Conservation (phyloP, 2,329 filamentous ascomycete genomes). For the Colletotrichum siamense region DNA sequence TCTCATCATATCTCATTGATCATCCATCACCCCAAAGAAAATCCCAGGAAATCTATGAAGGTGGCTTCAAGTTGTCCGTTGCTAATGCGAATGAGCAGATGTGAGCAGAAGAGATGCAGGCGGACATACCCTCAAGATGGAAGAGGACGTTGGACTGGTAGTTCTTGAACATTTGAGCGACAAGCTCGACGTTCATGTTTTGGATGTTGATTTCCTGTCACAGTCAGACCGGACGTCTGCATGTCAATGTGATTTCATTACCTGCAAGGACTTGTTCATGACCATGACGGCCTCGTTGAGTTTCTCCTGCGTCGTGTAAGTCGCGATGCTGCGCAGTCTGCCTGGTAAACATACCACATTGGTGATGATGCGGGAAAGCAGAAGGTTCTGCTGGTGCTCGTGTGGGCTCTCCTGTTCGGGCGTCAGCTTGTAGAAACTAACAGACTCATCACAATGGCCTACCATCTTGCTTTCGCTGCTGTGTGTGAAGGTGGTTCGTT, state of each 20-base stretch:
- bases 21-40: background rate
- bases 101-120: background rate
- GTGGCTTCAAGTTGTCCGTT: conserved; percentile 68
- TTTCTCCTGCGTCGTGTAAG: conserved; percentile 73
- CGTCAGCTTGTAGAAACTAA: background rate
- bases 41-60: conserved; percentile 53
- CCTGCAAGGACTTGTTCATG: conserved; percentile 91
- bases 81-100: background rate
- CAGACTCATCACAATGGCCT: background rate
- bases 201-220: conserved; percentile 92
- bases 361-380: conserved; percentile 93
- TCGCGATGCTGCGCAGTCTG: background rate
- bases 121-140: conserved; percentile 83
- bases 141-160: conserved; percentile 98
- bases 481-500: background rate
- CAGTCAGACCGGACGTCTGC: background rate
- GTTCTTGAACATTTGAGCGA: conserved; percentile 99
- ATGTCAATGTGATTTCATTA: conserved; percentile 34
- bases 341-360: conserved; percentile 76
- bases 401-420: conserved; percentile 82
- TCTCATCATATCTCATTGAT: conserved; percentile 12
- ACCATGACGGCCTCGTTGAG: conserved; percentile 92
- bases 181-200: conserved; percentile 98
- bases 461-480: conserved; percentile 15
- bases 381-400: conserved; percentile 93